Evolutionary conservation across 2,329 filamentous ascomycete species (phyloP).

Genomic region (Pseudogymnoascus sp.): DNA sequence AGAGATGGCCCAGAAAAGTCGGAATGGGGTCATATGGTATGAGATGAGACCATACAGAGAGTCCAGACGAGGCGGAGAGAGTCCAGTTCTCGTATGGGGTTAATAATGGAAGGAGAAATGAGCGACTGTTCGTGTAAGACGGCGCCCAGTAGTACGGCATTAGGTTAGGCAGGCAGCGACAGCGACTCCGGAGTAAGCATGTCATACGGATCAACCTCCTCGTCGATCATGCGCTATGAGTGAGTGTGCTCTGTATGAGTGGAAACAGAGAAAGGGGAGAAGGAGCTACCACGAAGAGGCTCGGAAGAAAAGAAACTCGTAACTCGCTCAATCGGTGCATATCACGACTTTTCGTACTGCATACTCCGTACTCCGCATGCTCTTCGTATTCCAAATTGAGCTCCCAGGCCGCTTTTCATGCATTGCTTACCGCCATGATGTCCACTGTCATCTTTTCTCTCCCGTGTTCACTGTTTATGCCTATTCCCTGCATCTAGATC

Average conservation of each 20-base stretch:
- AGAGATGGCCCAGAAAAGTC: neutral
- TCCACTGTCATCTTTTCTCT: neutral
- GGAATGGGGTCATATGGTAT: neutral
- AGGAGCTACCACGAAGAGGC: neutral
- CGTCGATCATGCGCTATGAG: neutral
- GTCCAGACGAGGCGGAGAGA: neutral
- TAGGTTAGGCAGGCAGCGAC: neutral
- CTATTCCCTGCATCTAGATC: neutral
- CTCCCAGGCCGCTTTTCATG: neutral
- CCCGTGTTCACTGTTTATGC: neutral
- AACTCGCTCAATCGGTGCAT: conserved; percentile 1
- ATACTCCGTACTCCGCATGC: neutral
- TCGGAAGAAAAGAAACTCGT: neutral
- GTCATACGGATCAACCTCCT: neutral
- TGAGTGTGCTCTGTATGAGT: neutral
- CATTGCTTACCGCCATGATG: neutral
- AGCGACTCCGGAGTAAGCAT: neutral
- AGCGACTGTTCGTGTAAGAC: neutral
- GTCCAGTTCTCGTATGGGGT: neutral
- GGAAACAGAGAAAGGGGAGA: neutral
- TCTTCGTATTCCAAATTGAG: conserved; percentile 3
- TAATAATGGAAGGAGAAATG: neutral
- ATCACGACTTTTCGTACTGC: neutral
- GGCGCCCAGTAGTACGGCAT: neutral
- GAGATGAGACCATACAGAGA: neutral